A percentile compares a stretch with the other conserved stretches of the same genome.
Evolutionary conservation across 345 rosid species (phyloP).

Genomic region (Raphanus sativus): DNA sequence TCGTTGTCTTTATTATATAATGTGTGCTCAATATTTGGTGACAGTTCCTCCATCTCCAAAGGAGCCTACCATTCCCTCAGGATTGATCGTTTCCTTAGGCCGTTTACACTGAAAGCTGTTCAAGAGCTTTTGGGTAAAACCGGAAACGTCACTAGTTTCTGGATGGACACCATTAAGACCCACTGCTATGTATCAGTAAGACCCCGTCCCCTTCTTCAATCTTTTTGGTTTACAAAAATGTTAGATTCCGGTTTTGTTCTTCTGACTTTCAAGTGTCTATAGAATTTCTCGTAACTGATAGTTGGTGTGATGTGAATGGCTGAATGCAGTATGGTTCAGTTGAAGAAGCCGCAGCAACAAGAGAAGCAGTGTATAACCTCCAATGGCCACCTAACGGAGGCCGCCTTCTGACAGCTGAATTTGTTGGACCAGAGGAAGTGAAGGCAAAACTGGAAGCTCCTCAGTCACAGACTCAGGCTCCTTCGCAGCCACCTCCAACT

Average conservation of each 20-base stretch:
- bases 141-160: constrained; percentile 71
- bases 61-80: constrained; percentile 76
- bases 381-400: constrained; percentile 99
- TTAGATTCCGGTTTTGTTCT: too few species aligned
- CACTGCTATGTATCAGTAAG: constrained; percentile 95
- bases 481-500: constrained; percentile 43
- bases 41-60: constrained; percentile 90
- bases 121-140: constrained; percentile 93
- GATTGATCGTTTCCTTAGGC: constrained; percentile 88
- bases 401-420: constrained; percentile 74
- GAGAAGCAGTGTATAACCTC: constrained; percentile 84
- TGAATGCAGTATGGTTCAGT: constrained; percentile 83
- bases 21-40: constrained; percentile 22
- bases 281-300: not conserved
- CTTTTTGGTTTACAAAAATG: not conserved
- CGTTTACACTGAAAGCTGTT: constrained; percentile 94
- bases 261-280: not conserved
- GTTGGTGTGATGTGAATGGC: constrained; percentile 15
- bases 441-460: constrained; percentile 65
- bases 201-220: not conserved
- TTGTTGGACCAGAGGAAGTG: constrained; percentile 84
- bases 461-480: constrained; percentile 49
- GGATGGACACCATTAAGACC: constrained; percentile 98
- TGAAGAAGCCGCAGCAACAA: constrained; percentile 82
- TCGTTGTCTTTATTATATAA: constrained; percentile 4